Evolutionary conservation across 148 eudicot species (phyloP), one percentile per base, ranked within the genome.

Genomic region (Rhododendron williamsianum): DNA sequence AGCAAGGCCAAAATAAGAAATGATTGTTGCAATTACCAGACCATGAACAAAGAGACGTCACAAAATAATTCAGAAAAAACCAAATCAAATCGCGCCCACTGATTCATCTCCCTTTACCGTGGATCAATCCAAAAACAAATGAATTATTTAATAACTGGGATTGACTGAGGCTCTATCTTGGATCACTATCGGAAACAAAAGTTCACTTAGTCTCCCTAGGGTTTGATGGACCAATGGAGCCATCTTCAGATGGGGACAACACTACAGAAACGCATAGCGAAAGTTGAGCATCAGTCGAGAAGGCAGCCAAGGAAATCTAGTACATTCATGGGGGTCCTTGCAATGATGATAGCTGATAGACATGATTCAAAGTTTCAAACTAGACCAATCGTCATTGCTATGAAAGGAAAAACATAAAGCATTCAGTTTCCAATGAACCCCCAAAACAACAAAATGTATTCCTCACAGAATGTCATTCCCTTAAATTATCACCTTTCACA

Each of bases 311-410:
- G 38, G n/a, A 58, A 80, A 35, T 52, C 48, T 56, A 81, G 25
- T 58, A 19, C 36, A 54, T 35, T 36, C 30, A 36, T 19, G 23
- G 65, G 46, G 43, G 18, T 51, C 56, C 65, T 54, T 60, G 54
- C 3, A 33, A 35, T 54, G 83, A 9, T 58, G 27, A n/a, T 35
- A 12, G 43, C 27, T 19, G 63, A 52, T 18, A 48, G 21, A 49
- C 19, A 79, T 79, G 38, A 48, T 79, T 79, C 60, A 79, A 79
- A 79, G 38, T 25, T 79, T 79, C 60, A 49, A 79, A 79, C 81
- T 48, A 79, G 13, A 79, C 9, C 4, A 79, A 27, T 15, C 35
- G 1, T 33, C 33, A 46, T 48, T 78, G 54, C 81, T 78, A n/a
- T 13, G 6, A 78, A 45, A 65, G 13, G 33, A n/a, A 78, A 11